A percentile compares a stretch with the other conserved stretches of the same genome.
Evolutionary conservation across 2,329 filamentous ascomycete genomes (phyloP).

Genomic region (Epichloe baconii): DNA sequence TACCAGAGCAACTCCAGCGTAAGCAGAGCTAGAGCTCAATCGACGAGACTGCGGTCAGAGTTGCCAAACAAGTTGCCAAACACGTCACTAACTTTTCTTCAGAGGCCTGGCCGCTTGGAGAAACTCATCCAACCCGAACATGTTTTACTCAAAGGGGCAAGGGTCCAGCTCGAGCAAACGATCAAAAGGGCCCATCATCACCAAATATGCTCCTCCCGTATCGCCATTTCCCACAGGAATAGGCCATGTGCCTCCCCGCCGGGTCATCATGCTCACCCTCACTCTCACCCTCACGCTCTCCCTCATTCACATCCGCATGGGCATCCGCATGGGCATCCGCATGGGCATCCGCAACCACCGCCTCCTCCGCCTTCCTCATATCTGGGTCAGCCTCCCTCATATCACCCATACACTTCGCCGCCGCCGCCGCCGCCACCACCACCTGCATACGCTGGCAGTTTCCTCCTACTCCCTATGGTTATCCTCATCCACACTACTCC

Average conservation of each 20-base stretch:
- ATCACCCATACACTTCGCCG: constrained; percentile 11
- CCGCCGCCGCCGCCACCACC: constrained; percentile 4
- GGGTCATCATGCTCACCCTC: constrained; percentile 7
- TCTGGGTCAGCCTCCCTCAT: constrained; percentile 12
- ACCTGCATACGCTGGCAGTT: constrained; percentile 11
- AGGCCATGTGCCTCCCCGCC: constrained; percentile 13
- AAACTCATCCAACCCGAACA: constrained; percentile 16
- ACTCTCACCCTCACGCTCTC: background rate
- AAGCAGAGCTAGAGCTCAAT: constrained; percentile 18
- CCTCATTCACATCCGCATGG: background rate
- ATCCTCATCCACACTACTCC: constrained; percentile 13
- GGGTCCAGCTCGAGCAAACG: constrained; percentile 17
- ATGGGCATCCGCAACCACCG: background rate
- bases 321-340: background rate
- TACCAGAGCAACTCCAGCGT: constrained; percentile 35
- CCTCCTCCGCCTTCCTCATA: constrained; percentile 11
- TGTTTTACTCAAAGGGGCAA: constrained; percentile 16
- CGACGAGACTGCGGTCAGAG: background rate
- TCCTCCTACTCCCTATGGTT: constrained; percentile 13
- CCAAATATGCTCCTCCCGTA: constrained; percentile 20
- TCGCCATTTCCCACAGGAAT: constrained; percentile 8
- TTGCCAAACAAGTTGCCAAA: background rate
- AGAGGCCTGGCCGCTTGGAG: constrained; percentile 26
- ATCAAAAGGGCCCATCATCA: constrained; percentile 21
- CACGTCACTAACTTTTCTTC: constrained; percentile 6